Percentiles rank a stretch among this genome's conserved stretches.
These are phyloP conservation scores for Phellopilus nigrolimitatus DNA, from an alignment of 1,284 basidiomycete genomes.

Conservation along the genomic window DNA sequence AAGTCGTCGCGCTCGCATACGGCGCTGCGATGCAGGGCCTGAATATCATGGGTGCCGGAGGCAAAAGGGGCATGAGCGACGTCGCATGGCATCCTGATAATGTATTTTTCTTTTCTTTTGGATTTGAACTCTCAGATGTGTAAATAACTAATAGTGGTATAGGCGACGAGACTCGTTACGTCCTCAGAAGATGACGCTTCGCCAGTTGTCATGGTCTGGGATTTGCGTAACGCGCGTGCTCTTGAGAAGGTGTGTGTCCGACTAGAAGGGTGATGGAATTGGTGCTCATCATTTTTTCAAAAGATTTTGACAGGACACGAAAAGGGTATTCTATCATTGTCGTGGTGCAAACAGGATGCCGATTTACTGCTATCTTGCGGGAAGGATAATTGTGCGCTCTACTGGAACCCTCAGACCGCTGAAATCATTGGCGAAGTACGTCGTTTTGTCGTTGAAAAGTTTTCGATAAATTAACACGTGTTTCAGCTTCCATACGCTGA, in stretches of 20 bases:
- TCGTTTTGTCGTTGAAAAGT: no score
- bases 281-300: no score
- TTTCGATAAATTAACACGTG: no score
- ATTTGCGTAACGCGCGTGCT: constrained; percentile 93
- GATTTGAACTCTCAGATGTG: no score
- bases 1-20: constrained; percentile 89
- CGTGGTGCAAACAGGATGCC: constrained; percentile 95
- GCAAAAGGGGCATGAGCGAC: constrained; percentile 89
- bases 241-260: constrained; percentile 94
- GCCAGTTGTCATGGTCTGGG: constrained; percentile 98
- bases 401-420: constrained; percentile 93
- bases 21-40: constrained; percentile 67
- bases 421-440: constrained; percentile 92
- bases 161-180: constrained; percentile 92
- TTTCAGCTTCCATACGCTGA: constrained; percentile 87
- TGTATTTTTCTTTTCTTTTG: constrained; percentile 41
- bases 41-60: constrained; percentile 69
- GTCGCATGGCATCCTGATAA: constrained; percentile 98
- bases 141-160: constrained; percentile 18
- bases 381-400: constrained; percentile 93
- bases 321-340: constrained; percentile 90
- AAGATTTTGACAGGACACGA: constrained; percentile 93
- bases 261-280: no score
- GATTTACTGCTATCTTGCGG: constrained; percentile 94
- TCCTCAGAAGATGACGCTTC: constrained; percentile 95